phyloP scores from a whole-genome alignment of 2,329 filamentous ascomycete species.

The Cladosporium sphaerospermum region DNA sequence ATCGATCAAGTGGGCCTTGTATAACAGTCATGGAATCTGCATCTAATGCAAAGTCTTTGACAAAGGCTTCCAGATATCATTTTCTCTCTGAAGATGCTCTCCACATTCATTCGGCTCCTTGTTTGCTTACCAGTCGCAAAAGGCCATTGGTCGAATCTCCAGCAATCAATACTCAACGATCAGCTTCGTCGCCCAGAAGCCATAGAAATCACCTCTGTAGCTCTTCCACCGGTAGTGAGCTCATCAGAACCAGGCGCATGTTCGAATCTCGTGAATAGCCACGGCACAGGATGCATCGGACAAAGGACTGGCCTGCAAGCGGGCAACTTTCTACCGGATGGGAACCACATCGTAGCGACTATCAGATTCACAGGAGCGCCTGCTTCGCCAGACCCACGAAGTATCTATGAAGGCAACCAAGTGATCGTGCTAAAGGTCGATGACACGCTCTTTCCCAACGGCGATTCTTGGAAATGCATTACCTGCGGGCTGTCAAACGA shows the following conservation, averaged over 20 bases:
- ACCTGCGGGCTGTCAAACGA: conserved; percentile 38
- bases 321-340: conserved; percentile 37
- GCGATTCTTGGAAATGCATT: conserved; percentile 44
- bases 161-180: not conserved
- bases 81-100: not conserved
- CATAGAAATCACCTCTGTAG: conserved; percentile 32
- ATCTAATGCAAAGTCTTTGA: too few relatives aligned
- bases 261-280: conserved; percentile 30
- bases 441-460: conserved; percentile 37
- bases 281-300: conserved; percentile 35
- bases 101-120: not conserved
- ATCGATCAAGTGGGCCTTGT: too few relatives aligned
- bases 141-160: not conserved
- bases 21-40: too few relatives aligned
- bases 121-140: too few relatives aligned
- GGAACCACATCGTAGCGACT: conserved; percentile 37
- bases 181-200: conserved; percentile 24
- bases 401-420: conserved; percentile 39
- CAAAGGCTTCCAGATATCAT: not conserved
- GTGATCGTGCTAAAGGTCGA: conserved; percentile 41
- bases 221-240: conserved; percentile 33
- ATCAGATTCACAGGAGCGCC: conserved; percentile 41
- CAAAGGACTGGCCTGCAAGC: conserved; percentile 21
- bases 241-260: conserved; percentile 29
- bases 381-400: conserved; percentile 32